Base-by-base conservation (phyloP, 768 basidiomycete genomes). In the Nevesoporus exiguus region DNA sequence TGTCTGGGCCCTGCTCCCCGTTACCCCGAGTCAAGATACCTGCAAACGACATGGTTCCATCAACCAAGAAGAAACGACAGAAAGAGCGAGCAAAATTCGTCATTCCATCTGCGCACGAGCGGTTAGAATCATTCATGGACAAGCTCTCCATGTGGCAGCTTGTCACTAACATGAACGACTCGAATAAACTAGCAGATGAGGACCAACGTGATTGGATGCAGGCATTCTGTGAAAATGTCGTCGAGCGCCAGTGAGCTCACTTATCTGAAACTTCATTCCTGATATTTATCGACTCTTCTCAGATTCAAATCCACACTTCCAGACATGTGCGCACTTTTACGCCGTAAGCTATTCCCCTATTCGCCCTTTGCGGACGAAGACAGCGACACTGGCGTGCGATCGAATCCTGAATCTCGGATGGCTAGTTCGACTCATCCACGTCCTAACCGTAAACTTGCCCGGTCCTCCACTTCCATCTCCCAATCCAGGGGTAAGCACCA, bases 91-190 rank as follows among this genome's bases (percentile, higher is more conserved):
- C 45, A 52, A 71, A 37, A 59, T n/a, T 60, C 43, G n/a, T 58
- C 51, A 27, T 60, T 61, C 52, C 66, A 58, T 48, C 64, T 51
- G 34, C 61, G 2, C 79, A 81, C 47, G 84, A 83, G n/a, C 75
- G 77, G 24, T 68, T 90, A 1, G 88, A 91, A 65, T 73, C 75
- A 1, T 84, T 86, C 68, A 88, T 90, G 85, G 89, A 91, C 69
- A 88, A 84, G 62, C 68, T 92, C 7, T 86, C 85, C 4, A 83
- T 79, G 71, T 89, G 88, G 87, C 90, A 91, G 62, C 78, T 91
- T 21, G 68, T 75, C 57, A 58, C 56, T 4, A 63, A 67, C 31
- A 66, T 86, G 52, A 69, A 73, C 5, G 62, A 79, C 13, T 66
- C 73, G 22, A 37, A 51, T n/a, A 61, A 49, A 24, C 45, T n/a